Conservation (phyloP, 331 rosid species). For the Spiraea crenata region DNA sequence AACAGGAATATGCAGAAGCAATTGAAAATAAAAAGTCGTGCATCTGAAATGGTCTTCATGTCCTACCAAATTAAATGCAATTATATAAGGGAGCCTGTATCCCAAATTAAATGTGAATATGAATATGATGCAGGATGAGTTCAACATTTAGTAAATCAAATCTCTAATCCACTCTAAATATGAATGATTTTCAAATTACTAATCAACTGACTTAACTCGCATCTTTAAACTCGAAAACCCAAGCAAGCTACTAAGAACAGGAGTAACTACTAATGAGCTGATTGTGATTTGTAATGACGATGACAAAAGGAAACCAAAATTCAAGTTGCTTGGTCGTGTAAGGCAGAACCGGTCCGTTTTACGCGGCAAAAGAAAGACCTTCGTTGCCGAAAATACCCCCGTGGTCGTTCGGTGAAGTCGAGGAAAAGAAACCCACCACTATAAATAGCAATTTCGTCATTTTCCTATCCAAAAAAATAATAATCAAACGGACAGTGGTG, state of each 20-base stretch:
- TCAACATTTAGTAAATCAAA: too few species aligned
- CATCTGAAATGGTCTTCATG: background rate
- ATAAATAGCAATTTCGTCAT: background rate
- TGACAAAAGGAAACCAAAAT: background rate
- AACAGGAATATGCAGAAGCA: background rate
- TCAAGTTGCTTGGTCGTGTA: background rate
- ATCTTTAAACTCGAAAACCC: too few species aligned
- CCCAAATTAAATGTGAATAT: too few species aligned
- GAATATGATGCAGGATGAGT: too few species aligned
- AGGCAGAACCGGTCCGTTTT: constrained; percentile 31
- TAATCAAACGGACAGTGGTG: background rate
- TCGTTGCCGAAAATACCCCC: constrained; percentile 32
- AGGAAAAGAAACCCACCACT: background rate
- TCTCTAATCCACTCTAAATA: too few species aligned
- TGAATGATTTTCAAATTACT: too few species aligned
- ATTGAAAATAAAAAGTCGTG: background rate
- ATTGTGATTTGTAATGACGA: background rate
- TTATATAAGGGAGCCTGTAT: too few species aligned
- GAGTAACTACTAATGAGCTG: background rate
- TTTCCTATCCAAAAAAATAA: background rate
- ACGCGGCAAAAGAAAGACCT: constrained; percentile 32
- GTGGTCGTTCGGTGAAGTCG: constrained; percentile 9
- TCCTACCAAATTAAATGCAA: too few species aligned
- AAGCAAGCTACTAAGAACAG: too few species aligned
- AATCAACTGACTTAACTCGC: too few species aligned